These are phyloP conservation scores for Verruconis gallopava DNA, from an alignment of 2,329 filamentous ascomycete species.

Conservation along the genomic window DNA sequence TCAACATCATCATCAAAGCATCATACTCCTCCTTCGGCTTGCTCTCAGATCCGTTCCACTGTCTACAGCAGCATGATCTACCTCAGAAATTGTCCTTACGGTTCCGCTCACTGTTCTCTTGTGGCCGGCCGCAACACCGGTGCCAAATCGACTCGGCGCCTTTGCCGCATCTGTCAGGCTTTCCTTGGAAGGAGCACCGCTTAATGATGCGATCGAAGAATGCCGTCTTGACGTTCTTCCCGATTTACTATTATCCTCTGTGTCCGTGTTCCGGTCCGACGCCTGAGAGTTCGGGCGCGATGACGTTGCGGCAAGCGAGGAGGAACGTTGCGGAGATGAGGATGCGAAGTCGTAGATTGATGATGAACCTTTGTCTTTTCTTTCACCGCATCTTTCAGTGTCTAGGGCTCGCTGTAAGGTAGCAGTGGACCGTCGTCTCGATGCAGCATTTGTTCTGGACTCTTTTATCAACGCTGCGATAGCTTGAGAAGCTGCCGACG, in stretches of 20 bases:
- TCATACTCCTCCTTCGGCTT: slow-evolving; percentile 1
- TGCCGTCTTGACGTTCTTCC: no score
- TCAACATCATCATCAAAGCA: not conserved
- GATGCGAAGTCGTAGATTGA: not conserved
- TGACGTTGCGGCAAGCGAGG: no score
- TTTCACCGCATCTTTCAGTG: not conserved
- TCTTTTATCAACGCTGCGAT: not conserved
- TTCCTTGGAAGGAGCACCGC: no score
- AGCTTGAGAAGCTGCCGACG: not conserved
- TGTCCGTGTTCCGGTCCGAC: not conserved
- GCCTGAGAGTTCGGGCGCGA: not conserved
- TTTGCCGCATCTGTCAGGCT: no score
- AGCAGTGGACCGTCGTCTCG: not conserved
- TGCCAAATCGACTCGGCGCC: no score
- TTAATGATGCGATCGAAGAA: no score
- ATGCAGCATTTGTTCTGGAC: not conserved
- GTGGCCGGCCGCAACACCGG: not conserved
- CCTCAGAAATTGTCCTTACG: not conserved
- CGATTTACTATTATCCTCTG: no score
- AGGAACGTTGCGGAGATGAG: not conserved
- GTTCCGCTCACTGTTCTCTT: not conserved
- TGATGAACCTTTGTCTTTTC: not conserved
- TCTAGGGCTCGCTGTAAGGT: not conserved
- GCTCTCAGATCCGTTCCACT: not conserved
- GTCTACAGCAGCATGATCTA: not conserved